A percentile compares a stretch with the other conserved stretches of the same genome.
phyloP scores from a whole-genome alignment of 2,329 filamentous ascomycete species.

The Sphaerulina musiva region DNA sequence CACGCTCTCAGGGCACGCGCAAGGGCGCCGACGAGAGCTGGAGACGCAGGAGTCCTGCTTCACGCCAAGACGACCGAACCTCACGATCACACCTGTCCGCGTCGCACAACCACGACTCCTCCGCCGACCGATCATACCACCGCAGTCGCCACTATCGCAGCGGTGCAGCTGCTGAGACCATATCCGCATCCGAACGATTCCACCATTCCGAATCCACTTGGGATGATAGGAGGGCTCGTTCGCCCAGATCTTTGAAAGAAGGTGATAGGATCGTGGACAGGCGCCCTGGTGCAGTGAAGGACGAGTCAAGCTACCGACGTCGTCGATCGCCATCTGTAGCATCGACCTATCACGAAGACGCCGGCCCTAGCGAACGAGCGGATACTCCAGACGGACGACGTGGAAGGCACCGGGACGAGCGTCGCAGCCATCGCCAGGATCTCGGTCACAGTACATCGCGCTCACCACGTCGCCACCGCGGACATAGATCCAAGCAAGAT shows the following conservation, averaged over 20 bases:
- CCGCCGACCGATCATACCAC: slow-evolving; percentile 11
- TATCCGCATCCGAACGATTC: slow-evolving; percentile 29
- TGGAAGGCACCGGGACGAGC: slow-evolving; percentile 18
- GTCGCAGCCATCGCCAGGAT: slow-evolving; percentile 11
- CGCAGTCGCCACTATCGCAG: slow-evolving; percentile 16
- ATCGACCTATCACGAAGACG: slow-evolving; percentile 33
- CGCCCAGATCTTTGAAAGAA: slow-evolving; percentile 27
- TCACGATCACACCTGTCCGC: slow-evolving; percentile 12
- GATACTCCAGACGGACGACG: slow-evolving; percentile 26
- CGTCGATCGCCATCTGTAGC: slow-evolving; percentile 39
- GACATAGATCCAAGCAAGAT: background rate
- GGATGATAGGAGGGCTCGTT: slow-evolving; percentile 31
- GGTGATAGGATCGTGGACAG: slow-evolving; percentile 22
- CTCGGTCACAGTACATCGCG: slow-evolving; percentile 16
- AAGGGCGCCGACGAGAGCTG: slow-evolving; percentile 8
- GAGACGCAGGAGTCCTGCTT: slow-evolving; percentile 2
- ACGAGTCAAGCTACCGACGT: slow-evolving; percentile 34
- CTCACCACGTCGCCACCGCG: slow-evolving; percentile 19
- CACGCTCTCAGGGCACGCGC: slow-evolving; percentile 7
- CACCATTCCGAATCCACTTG: slow-evolving; percentile 20
- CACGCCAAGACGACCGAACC: slow-evolving; percentile 14
- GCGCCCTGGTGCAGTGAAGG: slow-evolving; percentile 24
- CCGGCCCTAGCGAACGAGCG: slow-evolving; percentile 27
- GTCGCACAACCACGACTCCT: slow-evolving; percentile 26
- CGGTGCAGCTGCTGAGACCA: slow-evolving; percentile 16